phyloP scores from a whole-genome alignment of 345 rosid species.

The Euphorbia pulcherrima region DNA sequence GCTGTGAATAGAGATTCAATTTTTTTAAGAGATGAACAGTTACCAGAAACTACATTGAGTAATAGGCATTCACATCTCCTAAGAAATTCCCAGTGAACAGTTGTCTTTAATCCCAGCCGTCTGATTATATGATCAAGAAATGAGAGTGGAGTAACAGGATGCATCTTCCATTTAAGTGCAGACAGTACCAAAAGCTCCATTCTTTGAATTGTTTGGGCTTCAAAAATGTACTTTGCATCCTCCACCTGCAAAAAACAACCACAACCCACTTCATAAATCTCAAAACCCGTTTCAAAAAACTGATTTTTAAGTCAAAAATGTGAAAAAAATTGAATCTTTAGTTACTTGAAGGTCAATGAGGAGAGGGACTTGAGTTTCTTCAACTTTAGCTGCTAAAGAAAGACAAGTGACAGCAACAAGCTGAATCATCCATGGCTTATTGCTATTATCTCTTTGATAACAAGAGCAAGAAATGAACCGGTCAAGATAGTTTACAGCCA shows the following conservation, averaged over 20 bases:
- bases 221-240: constrained; percentile 24
- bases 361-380: constrained; percentile 31
- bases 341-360: constrained; percentile 31
- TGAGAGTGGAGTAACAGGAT: constrained; percentile 32
- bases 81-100: constrained; percentile 25
- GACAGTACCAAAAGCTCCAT: constrained; percentile 34
- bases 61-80: constrained; percentile 28
- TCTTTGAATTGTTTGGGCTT: constrained; percentile 33
- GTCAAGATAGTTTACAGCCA: constrained; percentile 29
- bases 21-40: background rate
- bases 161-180: constrained; percentile 37
- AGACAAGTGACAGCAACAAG: constrained; percentile 34
- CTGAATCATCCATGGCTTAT: constrained; percentile 33
- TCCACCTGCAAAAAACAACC: constrained; percentile 16
- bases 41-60: constrained; percentile 24
- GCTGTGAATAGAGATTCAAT: too few relatives aligned
- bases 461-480: constrained; percentile 19
- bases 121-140: constrained; percentile 31
- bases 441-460: constrained; percentile 9
- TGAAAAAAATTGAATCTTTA: background rate
- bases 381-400: constrained; percentile 38
- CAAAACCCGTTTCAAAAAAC: too few relatives aligned
- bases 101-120: constrained; percentile 25
- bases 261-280: background rate
- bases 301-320: background rate